These are phyloP conservation scores for Stagonosporopsis chrysanthemi DNA, from an alignment of 2,329 filamentous ascomycete species.

Conservation along the genomic window DNA sequence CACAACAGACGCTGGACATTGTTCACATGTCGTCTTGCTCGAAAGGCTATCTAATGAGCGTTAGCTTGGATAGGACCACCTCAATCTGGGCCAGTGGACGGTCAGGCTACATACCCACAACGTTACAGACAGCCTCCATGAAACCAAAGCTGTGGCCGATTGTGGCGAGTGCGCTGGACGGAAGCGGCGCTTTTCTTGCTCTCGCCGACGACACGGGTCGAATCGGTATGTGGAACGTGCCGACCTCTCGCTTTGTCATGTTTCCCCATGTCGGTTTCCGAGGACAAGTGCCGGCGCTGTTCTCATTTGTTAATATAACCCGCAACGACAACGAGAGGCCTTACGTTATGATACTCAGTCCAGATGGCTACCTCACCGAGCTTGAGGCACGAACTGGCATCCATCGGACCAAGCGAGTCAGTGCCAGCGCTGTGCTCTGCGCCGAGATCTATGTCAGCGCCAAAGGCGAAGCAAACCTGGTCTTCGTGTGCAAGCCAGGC, in stretches of 20 bases:
- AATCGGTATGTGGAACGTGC: conserved; percentile 70
- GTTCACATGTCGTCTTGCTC: conserved; percentile 68
- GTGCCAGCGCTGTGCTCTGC: conserved; percentile 35
- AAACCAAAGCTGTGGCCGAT: conserved; percentile 55
- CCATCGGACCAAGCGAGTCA: conserved; percentile 40
- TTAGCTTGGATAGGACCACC: conserved; percentile 74
- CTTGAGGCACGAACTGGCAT: conserved; percentile 58
- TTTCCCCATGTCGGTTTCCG: conserved; percentile 61
- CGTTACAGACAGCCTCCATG: conserved; percentile 43
- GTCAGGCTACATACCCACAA: conserved; percentile 39
- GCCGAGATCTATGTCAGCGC: conserved; percentile 37
- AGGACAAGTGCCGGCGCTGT: conserved; percentile 70
- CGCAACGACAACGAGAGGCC: conserved; percentile 39
- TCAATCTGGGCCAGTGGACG: conserved; percentile 63
- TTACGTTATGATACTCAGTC: conserved; percentile 67
- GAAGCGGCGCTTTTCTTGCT: conserved; percentile 70
- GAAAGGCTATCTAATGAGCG: conserved; percentile 71
- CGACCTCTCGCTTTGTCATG: conserved; percentile 64
- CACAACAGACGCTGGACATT: conserved; percentile 74
- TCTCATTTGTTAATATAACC: conserved; percentile 55
- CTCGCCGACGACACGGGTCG: conserved; percentile 66
- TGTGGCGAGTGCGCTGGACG: conserved; percentile 69
- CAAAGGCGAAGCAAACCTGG: conserved; percentile 40
- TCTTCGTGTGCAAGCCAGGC: conserved; percentile 45
- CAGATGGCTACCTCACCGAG: conserved; percentile 70